Base-by-base conservation (phyloP, 352 stramenopile genomes). In the Pythium guiyangense region DNA sequence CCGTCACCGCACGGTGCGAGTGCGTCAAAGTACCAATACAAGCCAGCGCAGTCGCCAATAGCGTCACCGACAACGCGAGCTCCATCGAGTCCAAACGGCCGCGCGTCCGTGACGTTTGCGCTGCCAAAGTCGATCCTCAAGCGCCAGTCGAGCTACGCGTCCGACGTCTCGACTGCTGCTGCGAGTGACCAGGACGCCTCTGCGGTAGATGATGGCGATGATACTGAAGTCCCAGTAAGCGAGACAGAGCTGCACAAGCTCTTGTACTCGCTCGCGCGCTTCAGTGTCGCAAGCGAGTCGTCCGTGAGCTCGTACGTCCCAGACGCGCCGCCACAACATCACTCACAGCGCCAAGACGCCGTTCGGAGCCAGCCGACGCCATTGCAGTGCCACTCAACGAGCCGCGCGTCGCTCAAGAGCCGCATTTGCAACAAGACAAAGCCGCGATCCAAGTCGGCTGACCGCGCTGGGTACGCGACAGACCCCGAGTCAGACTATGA, bases 171-270 rank as follows among this genome's bases (percentile, higher is more conserved):
- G 8, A 86, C 70, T 0, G 47, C 70, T 0, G 47, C 49, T 3
- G 43, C 64, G 18, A 73, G 67, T 18, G 37, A 50, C 44, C 31
- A 39, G 27, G 73, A 77, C 8, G 31, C 31, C 31, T 37, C 31
- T 37, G 6, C 31, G 8, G 8, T 11, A 53, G 10, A 10, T 18
- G 5, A 22, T 40, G 26, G 22, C 50, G 31, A 37, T 37, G 31
- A 37, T 3, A 25, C 47, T n/a, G 44, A 27, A 34, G 44, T 67
- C 14, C 15, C 49, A 15, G 48, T 68, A 20, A 66, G 49, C 9
- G 73, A 80, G 35, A 72, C 63, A 2, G 79, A 89, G 53, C 63
- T 89, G 5, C 76, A 86, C 66, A 89, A 84, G 34, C 64, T 89
- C 8, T 49, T 89, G 11, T 86, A 86, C 53, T 86, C 78, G 8